phyloP scores from a whole-genome alignment of 176 grass and related monocot genomes.

The Triticum timopheevii region DNA sequence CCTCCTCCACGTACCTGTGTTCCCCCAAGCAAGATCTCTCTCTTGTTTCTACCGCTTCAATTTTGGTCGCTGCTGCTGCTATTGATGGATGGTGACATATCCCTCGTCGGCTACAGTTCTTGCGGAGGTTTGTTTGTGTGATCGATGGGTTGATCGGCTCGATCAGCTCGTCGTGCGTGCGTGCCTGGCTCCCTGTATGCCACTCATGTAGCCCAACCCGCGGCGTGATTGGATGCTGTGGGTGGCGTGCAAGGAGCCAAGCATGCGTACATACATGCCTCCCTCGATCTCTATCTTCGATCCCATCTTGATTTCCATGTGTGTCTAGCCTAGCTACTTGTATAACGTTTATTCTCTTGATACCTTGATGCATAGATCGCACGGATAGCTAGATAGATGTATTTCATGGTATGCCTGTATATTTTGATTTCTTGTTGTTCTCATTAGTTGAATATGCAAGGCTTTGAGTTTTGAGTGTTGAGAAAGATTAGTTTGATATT shows the following conservation, averaged over 20 bases:
- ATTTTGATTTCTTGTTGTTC: neutral
- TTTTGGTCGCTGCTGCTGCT: neutral
- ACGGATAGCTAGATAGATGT: constrained; percentile 5
- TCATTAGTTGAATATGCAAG: neutral
- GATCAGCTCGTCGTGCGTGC: neutral
- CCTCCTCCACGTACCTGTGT: neutral
- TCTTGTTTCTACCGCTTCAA: neutral
- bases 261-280: constrained; percentile 57
- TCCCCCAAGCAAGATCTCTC: neutral
- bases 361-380: neutral
- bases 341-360: no score
- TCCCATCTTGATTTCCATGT: constrained; percentile 1
- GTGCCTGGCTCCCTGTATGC: constrained; percentile 99
- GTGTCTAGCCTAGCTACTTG: neutral
- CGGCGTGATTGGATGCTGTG: constrained; percentile 80
- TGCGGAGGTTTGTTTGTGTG: constrained; percentile 21
- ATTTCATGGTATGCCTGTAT: constrained; percentile 4
- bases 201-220: constrained; percentile 93
- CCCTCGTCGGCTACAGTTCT: neutral
- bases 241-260: constrained; percentile 99
- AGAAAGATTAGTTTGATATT: neutral
- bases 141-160: constrained; percentile 17
- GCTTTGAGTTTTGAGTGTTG: neutral
- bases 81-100: neutral
- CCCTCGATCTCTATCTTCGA: constrained; percentile 7